Conservation (phyloP, 2,329 filamentous ascomycete species). For the Penicillium paneum region DNA sequence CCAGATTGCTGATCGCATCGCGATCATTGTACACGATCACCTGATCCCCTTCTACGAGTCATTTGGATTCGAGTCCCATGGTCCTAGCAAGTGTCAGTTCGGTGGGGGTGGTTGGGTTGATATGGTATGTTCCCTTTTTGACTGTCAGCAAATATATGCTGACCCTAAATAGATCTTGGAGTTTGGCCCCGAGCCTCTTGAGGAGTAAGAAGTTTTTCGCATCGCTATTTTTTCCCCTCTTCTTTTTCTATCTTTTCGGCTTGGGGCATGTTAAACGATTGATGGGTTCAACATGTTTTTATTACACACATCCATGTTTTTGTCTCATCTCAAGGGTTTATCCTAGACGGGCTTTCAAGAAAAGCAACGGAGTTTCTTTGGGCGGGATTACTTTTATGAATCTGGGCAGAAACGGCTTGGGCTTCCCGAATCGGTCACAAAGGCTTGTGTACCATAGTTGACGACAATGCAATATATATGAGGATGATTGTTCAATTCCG, state of each 20-base stretch:
- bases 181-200: slow-evolving; percentile 24
- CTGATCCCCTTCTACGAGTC: slow-evolving; percentile 71
- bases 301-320: slow-evolving; percentile 21
- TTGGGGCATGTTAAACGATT: slow-evolving; percentile 17
- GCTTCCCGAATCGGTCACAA: slow-evolving; percentile 10
- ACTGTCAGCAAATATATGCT: slow-evolving; percentile 6
- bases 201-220: slow-evolving; percentile 5
- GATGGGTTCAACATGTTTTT: slow-evolving; percentile 12
- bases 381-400: slow-evolving; percentile 17
- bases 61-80: slow-evolving; percentile 68
- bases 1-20: slow-evolving; percentile 67
- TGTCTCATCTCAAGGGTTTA: slow-evolving; percentile 17
- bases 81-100: slow-evolving; percentile 67
- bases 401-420: slow-evolving; percentile 15
- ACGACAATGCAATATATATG: slow-evolving; percentile 21
- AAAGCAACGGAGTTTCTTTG: slow-evolving; percentile 38
- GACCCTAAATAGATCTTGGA: slow-evolving; percentile 28
- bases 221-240: not conserved
- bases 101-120: slow-evolving; percentile 79
- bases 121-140: slow-evolving; percentile 58
- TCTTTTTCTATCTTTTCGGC: slow-evolving; percentile 17
- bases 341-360: slow-evolving; percentile 22
- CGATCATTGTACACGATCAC: slow-evolving; percentile 72
- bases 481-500: not conserved
- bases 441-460: slow-evolving; percentile 24